A percentile compares a stretch with the other conserved stretches of the same genome.
These are phyloP conservation scores for Chenopodium berlandieri DNA, from an alignment of 148 eudicot species.

Conservation along the genomic window DNA sequence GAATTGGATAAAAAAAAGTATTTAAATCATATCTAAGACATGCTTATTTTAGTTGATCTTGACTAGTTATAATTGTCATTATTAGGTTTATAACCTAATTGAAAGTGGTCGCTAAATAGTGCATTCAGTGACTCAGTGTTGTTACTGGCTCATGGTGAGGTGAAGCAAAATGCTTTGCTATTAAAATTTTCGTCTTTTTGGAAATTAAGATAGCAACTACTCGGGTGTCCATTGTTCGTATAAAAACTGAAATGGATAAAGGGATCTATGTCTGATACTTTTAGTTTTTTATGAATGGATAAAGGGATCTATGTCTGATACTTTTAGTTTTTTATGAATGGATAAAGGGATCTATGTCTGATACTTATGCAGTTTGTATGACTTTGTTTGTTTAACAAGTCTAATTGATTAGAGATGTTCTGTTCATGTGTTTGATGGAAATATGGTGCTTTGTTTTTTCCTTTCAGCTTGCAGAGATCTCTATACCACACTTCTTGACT, in stretches of 20 bases:
- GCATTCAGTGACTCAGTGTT: too few species aligned
- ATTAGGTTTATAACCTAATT: background rate
- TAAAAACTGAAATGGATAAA: too few species aligned
- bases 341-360: background rate
- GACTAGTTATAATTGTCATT: background rate
- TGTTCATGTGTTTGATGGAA: slow-evolving; percentile 13
- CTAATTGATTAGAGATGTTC: background rate
- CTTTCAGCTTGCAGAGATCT: slow-evolving; percentile 86
- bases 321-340: background rate
- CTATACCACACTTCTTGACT: slow-evolving; percentile 95
- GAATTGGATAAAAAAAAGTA: background rate
- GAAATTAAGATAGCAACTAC: background rate
- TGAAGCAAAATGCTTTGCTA: background rate
- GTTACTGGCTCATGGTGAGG: too few species aligned
- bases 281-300: background rate
- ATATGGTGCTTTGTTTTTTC: slow-evolving; percentile 14
- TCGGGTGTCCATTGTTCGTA: background rate
- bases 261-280: background rate
- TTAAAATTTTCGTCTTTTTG: background rate
- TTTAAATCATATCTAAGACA: too few species aligned
- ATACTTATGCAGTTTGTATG: background rate
- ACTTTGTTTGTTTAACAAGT: background rate
- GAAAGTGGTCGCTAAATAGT: background rate
- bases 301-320: background rate
- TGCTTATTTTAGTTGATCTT: background rate